phyloP scores from a whole-genome alignment of 352 stramenopile genomes.

The Phytophthora megakarya region DNA sequence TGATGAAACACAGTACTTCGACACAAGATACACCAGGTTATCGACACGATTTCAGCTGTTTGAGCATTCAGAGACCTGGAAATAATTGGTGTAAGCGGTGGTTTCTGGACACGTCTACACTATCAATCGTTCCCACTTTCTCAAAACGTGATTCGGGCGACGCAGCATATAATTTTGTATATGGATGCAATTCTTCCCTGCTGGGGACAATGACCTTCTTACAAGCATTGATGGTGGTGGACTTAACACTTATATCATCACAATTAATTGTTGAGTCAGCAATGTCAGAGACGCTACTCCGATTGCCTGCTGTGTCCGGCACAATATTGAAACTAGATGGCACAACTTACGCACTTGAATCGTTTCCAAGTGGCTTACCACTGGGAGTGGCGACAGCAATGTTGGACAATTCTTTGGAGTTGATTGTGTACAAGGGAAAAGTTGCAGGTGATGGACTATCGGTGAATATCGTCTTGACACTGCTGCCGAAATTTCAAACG shows the following conservation, averaged over 20 bases:
- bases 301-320: background rate
- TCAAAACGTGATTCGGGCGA: background rate
- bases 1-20: background rate
- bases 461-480: background rate
- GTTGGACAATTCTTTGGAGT: background rate
- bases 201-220: background rate
- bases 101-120: constrained; percentile 9
- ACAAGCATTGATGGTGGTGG: background rate
- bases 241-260: background rate
- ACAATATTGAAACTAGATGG: constrained; percentile 6
- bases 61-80: background rate
- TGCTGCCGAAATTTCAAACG: background rate
- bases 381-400: background rate
- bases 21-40: background rate
- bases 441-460: background rate
- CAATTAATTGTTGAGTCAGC: background rate
- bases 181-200: background rate
- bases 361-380: constrained; percentile 3
- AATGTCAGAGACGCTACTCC: background rate
- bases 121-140: background rate
- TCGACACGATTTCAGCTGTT: background rate
- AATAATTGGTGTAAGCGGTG: background rate
- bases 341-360: background rate
- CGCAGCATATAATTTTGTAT: background rate
- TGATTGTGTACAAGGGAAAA: background rate